Base-by-base conservation (phyloP, 768 basidiomycete genomes). In the Phlebiopsis flavidoalba region DNA sequence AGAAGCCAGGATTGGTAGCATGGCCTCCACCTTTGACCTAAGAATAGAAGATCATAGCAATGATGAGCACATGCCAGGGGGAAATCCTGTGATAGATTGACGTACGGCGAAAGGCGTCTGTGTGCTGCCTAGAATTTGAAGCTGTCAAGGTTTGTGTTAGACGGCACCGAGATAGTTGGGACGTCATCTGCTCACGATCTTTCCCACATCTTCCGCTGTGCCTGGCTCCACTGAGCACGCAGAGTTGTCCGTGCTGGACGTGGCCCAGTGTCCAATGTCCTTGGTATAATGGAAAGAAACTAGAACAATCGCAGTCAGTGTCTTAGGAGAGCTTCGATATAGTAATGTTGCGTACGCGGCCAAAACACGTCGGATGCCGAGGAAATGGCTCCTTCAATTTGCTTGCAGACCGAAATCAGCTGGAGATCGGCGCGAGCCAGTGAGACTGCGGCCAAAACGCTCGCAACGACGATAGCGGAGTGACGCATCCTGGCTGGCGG, bases 171-270 rank as follows among this genome's bases (percentile, higher is more conserved):
- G 26, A 14, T 58, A 55, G 3, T 33, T 47, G 36, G 14, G 14
- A 36, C 36, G 47, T n/a, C 24, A 24, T 53, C 53, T 21, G 65
- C 78, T 26, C 63, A 86, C 86, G 15, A 83, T 82, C 0, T 64
- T 70, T 0, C 72, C 76, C 33, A 87, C 69, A 58, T 88, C 86
- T 5, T 75, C 73, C 0, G 79, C 71, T 0, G 76, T 82, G 10
- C 80, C 82, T 2, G 85, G 85, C 63, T 86, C 82, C 8, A 88
- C 84, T 10, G 80, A 79, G 66, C 85, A 88, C 1, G 75, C 70
- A 0, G 85, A 66, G 0, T 57, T 1, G 57, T 83, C 76, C 0
- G 74, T 66, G 63, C 81, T 84, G 4, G 83, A 83, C 22, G 69
- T 69, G 0, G 81, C 78, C 81, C 80, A 86, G 60, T 86, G 83